These are phyloP conservation scores for Penicillium sumatraense DNA, from an alignment of 2,329 filamentous ascomycete species.

Conservation along the genomic window DNA sequence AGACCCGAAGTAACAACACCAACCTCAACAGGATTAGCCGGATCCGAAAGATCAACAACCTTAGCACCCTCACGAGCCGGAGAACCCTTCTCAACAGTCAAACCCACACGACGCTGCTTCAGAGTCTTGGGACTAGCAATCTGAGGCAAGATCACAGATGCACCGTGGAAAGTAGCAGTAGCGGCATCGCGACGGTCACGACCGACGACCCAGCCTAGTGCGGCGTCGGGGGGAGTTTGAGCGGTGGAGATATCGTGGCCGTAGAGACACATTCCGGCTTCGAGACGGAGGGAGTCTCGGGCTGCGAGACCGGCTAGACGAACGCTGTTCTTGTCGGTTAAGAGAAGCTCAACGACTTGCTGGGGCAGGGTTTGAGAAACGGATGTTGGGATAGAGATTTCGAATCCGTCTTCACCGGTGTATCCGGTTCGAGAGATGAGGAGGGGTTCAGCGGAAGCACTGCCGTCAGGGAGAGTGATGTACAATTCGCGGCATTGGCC, in stretches of 20 bases:
- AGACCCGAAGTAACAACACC: conserved; percentile 87
- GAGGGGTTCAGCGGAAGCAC: conserved; percentile 57
- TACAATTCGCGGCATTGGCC: conserved; percentile 72
- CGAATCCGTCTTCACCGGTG: conserved; percentile 97
- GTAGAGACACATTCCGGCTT: conserved; percentile 99
- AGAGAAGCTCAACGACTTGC: conserved; percentile 69
- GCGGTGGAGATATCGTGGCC: conserved; percentile 92
- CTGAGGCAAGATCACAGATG: conserved; percentile 76
- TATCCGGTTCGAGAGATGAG: conserved; percentile 90
- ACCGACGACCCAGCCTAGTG: conserved; percentile 79
- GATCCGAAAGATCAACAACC: conserved; percentile 65
- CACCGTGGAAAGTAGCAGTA: conserved; percentile 79
- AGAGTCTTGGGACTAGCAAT: conserved; percentile 65
- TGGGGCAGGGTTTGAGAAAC: conserved; percentile 56
- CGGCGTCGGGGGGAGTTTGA: conserved; percentile 70
- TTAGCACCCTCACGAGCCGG: conserved; percentile 88
- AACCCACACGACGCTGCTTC: conserved; percentile 75
- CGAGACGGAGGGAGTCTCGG: conserved; percentile 87
- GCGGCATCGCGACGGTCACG: conserved; percentile 68
- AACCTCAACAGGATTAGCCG: conserved; percentile 58
- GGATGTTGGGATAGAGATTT: conserved; percentile 79
- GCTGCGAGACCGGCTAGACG: conserved; percentile 87
- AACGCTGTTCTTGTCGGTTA: conserved; percentile 68
- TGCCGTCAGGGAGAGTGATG: conserved; percentile 63
- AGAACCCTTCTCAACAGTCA: conserved; percentile 77